Evolutionary conservation across 371 early-diverging fungal species (phyloP).

Genomic region (Apophysomyces trapeziformis): DNA sequence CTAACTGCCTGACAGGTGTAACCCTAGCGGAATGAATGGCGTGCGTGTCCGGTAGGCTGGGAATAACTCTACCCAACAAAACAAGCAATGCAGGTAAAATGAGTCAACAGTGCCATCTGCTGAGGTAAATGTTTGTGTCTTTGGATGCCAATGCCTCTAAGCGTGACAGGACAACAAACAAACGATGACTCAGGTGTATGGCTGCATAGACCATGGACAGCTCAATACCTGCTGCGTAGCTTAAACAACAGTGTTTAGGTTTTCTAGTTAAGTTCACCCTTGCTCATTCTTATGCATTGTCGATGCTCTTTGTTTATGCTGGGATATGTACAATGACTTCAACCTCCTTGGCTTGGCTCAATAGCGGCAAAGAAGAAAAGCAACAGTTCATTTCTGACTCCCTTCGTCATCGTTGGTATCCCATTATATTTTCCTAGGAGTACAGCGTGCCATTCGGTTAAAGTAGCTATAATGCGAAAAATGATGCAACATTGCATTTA

Average conservation of each 20-base stretch:
- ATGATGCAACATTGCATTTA: conserved; percentile 6
- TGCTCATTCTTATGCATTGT: conserved; percentile 1
- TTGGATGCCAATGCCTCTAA: neutral
- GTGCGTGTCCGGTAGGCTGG: neutral
- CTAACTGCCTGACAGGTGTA: neutral
- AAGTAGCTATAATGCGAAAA: neutral
- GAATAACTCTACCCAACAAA: neutral
- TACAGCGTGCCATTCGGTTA: neutral
- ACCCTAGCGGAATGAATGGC: neutral
- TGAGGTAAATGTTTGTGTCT: conserved; percentile 4
- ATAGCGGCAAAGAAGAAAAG: neutral
- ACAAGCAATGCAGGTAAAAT: conserved; percentile 2
- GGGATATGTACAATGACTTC: conserved; percentile 4
- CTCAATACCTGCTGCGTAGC: neutral
- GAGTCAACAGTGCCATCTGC: conserved; percentile 5
- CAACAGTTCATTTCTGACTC: neutral
- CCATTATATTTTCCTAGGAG: no score
- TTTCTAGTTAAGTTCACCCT: neutral
- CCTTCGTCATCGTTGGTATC: neutral
- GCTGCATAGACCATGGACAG: neutral
- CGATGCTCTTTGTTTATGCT: conserved; percentile 6
- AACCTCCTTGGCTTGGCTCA: neutral
- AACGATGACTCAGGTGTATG: neutral
- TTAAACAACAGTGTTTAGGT: neutral
- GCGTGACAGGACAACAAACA: neutral